These are phyloP conservation scores for Cadophora sp. DNA, from an alignment of 2,329 filamentous ascomycete genomes.

Conservation along the genomic window DNA sequence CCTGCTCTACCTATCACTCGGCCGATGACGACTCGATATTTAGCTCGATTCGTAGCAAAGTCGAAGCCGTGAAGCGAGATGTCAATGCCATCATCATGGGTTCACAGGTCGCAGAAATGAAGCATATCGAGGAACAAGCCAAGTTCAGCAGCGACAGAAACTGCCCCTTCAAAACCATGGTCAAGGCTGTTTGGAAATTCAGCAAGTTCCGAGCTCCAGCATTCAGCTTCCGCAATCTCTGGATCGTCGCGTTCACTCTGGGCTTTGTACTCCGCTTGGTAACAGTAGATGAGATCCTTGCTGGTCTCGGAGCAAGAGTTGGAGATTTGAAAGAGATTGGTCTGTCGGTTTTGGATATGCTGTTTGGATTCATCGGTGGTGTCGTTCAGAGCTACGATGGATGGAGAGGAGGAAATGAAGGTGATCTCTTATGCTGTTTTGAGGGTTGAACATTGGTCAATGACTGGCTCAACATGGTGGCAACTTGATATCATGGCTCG, in stretches of 20 bases:
- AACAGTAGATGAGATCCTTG: background rate
- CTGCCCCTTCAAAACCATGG: background rate
- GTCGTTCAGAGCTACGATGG: background rate
- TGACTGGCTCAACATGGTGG: too few relatives aligned
- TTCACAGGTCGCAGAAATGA: background rate
- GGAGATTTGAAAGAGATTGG: background rate
- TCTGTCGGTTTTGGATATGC: background rate
- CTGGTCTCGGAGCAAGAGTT: background rate
- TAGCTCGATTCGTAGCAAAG: too few relatives aligned
- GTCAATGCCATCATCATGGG: background rate
- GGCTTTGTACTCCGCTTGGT: constrained; percentile 5
- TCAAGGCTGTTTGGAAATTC: background rate
- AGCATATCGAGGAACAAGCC: background rate
- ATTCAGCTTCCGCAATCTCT: background rate
- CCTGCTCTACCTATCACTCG: too few relatives aligned
- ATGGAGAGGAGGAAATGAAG: background rate
- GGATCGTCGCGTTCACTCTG: background rate
- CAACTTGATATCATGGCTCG: background rate
- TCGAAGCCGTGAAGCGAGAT: too few relatives aligned
- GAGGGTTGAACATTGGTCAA: background rate
- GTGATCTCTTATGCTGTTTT: background rate
- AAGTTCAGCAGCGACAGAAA: too few relatives aligned
- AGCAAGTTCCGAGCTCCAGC: background rate
- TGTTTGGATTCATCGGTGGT: background rate
- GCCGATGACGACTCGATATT: too few relatives aligned